A percentile compares a stretch with the other conserved stretches of the same genome.
Evolutionary conservation across 768 basidiomycete genomes (phyloP).

Genomic region (Baorangia bicolor): DNA sequence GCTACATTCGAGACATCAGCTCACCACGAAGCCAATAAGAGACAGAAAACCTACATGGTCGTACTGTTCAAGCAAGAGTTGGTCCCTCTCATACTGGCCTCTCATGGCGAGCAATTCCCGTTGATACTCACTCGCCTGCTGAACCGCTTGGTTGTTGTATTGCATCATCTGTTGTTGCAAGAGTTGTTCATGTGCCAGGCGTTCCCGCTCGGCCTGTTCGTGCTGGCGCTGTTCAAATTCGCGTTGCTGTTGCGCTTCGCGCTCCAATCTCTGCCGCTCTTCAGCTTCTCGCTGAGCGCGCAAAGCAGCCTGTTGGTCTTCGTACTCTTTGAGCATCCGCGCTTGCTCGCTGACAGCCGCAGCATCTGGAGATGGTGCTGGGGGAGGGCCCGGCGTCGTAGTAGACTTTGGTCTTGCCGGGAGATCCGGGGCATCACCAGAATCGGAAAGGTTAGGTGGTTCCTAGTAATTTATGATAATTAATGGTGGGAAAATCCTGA

Average conservation of each 20-base stretch:
- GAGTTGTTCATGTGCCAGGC: slow-evolving; percentile 86
- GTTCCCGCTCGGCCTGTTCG: slow-evolving; percentile 85
- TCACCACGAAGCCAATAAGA: not conserved
- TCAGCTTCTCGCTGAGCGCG: slow-evolving; percentile 78
- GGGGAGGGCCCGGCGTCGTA: slow-evolving; percentile 59
- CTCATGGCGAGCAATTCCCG: slow-evolving; percentile 89
- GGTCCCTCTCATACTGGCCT: slow-evolving; percentile 97
- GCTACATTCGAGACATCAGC: slow-evolving; percentile 43
- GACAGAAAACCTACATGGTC: slow-evolving; percentile 62
- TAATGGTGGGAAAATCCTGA: not conserved
- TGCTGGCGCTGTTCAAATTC: slow-evolving; percentile 90
- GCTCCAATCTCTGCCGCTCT: slow-evolving; percentile 74
- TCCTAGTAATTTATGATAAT: slow-evolving; percentile 51
- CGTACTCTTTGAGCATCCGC: slow-evolving; percentile 93
- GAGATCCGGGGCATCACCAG: slow-evolving; percentile 79
- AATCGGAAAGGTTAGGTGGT: slow-evolving; percentile 91
- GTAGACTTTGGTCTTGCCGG: slow-evolving; percentile 74
- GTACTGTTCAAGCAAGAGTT: slow-evolving; percentile 96
- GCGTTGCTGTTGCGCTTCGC: slow-evolving; percentile 73
- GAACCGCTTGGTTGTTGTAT: slow-evolving; percentile 72
- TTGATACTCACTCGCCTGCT: slow-evolving; percentile 81
- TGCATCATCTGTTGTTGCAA: slow-evolving; percentile 81
- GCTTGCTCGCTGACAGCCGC: slow-evolving; percentile 86
- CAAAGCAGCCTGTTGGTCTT: slow-evolving; percentile 91
- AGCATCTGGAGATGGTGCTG: slow-evolving; percentile 68